Percentiles rank a stretch among this genome's conserved stretches.
phyloP scores from a whole-genome alignment of 345 rosid species.

The Melastoma malabathricum region DNA sequence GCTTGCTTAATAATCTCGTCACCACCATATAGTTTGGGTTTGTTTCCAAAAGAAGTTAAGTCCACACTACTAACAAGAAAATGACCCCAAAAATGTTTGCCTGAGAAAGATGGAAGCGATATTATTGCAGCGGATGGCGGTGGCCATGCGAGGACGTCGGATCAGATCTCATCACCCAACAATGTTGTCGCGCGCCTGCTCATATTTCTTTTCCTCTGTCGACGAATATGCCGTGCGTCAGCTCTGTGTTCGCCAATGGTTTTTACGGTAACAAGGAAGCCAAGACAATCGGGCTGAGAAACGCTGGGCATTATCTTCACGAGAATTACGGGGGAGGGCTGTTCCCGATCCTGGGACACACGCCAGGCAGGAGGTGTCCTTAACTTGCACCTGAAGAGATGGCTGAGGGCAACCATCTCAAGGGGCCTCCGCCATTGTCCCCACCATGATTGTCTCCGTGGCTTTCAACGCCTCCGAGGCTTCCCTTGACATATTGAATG shows the following conservation, averaged over 20 bases:
- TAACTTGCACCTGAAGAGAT: slow-evolving; percentile 71
- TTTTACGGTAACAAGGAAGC: slow-evolving; percentile 72
- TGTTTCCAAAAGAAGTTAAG: too few species aligned
- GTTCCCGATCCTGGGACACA: slow-evolving; percentile 92
- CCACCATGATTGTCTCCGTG: slow-evolving; percentile 69
- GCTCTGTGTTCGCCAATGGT: slow-evolving; percentile 84
- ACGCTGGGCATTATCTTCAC: slow-evolving; percentile 76
- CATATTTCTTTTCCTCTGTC: too few species aligned
- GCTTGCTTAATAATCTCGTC: too few species aligned
- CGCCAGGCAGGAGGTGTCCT: slow-evolving; percentile 95
- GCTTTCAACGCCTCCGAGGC: slow-evolving; percentile 69
- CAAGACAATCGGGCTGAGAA: slow-evolving; percentile 57
- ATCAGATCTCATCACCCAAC: too few species aligned
- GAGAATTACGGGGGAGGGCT: slow-evolving; percentile 79
- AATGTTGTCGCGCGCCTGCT: too few species aligned
- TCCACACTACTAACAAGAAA: too few species aligned
- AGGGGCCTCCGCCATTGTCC: slow-evolving; percentile 81
- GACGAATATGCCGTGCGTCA: slow-evolving; percentile 24
- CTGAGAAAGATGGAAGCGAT: too few species aligned
- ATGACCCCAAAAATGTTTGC: too few species aligned
- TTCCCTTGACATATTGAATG: slow-evolving; percentile 71
- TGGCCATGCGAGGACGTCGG: too few species aligned
- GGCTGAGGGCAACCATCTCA: slow-evolving; percentile 78
- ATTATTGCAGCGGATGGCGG: too few species aligned
- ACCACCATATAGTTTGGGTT: too few species aligned